These are phyloP conservation scores for Crithidia mellificae DNA, from an alignment of 208 protist genomes.

Conservation along the genomic window DNA sequence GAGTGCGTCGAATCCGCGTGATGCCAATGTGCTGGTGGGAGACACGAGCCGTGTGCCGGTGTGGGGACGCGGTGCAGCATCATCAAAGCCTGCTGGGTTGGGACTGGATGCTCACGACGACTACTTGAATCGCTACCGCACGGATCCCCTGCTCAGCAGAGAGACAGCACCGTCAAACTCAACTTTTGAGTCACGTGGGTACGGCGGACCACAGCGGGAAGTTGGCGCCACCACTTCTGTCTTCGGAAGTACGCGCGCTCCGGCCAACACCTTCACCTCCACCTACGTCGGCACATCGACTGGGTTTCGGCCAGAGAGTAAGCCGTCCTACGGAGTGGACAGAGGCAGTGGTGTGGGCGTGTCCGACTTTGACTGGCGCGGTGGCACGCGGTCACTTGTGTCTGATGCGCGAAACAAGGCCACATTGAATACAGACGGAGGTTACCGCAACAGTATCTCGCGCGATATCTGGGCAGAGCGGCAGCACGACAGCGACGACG, in stretches of 20 bases:
- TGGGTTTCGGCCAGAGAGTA: not conserved
- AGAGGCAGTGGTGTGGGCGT: conserved; percentile 3
- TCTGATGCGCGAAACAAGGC: not conserved
- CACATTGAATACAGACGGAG: too few species aligned
- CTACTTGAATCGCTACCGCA: conserved; percentile 5
- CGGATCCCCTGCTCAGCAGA: not conserved
- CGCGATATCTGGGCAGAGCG: not conserved
- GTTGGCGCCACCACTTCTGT: too few species aligned
- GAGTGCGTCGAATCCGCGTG: conserved; percentile 18
- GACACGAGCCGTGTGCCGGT: conserved; percentile 14
- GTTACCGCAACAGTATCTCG: not conserved
- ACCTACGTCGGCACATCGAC: conserved; percentile 17
- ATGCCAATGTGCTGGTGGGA: conserved; percentile 17
- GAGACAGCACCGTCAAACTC: too few species aligned
- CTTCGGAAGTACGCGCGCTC: not conserved
- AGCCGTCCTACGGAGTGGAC: not conserved
- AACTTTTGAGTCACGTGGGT: not conserved
- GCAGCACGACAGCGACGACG: not conserved
- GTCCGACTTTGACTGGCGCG: conserved; percentile 12
- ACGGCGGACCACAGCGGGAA: not conserved
- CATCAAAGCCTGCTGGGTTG: not conserved
- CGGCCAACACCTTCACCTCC: conserved; percentile 13
- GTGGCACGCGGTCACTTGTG: not conserved
- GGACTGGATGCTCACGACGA: not conserved
- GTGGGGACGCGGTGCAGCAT: not conserved